Evolutionary conservation across 2,329 filamentous ascomycete genomes (phyloP), one percentile per base, ranked within the genome.

Genomic region (Aspergillus costaricaensis): DNA sequence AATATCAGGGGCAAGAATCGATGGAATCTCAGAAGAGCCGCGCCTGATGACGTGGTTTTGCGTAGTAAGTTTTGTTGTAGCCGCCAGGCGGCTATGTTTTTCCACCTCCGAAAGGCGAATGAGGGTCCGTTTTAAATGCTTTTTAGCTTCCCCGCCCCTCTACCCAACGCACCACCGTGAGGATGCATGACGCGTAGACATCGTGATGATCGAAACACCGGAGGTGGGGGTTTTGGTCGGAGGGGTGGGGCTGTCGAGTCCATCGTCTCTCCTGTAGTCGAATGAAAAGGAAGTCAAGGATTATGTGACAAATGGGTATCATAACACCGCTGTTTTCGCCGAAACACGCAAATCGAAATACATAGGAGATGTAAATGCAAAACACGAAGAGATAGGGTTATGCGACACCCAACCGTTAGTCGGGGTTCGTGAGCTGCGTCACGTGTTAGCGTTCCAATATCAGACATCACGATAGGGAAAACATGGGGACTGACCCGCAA

Each of bases 301-400:
- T 66, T 60, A 69, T 70, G 69, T 66, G 67, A 72, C 67, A 70
- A 70, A 62, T 73, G 74, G 74, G 73, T 76, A 76, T 76, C 74
- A 76, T 74, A 76, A 75, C 65, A 71, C 65, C 69, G 67, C 67
- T 70, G 67, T 67, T 69, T 70, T 72, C 61, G 69, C 64, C 67
- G 68, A 65, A 64, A 68, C 65, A 67, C 66, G 60, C 66, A 69
- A 67, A 70, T 68, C 65, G 67, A 69, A 65, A 64, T 60, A 66
- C 55, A 66, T 62, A 67, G 59, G 62, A 58, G 59, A 64, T 51
- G 60, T 55, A 60, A 60, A 50, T 58, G 44, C 51, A 56, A 55
- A 65, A 64, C 63, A 32, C 39, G 59, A 59, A 44, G 62, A 63
- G 39, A 61, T 39, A 50, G 55, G 55, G 51, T 62, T 39, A 47